These are phyloP conservation scores for Bipolaris zeicola DNA, from an alignment of 2,329 filamentous ascomycete species.

Conservation along the genomic window DNA sequence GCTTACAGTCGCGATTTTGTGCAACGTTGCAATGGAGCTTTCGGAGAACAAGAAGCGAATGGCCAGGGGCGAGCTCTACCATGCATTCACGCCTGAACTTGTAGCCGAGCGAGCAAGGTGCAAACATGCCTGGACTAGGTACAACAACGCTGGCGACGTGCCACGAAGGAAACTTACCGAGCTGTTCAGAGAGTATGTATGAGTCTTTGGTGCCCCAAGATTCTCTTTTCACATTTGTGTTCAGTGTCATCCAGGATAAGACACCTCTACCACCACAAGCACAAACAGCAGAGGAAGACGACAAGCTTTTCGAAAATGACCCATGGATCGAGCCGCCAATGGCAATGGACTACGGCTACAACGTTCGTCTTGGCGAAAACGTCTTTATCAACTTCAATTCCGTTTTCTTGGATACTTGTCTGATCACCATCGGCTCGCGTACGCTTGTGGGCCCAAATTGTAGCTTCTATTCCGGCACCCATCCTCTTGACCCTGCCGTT, in stretches of 20 bases:
- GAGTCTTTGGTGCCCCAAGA: background rate
- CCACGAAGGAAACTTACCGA: conserved; percentile 67
- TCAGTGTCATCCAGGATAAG: conserved; percentile 67
- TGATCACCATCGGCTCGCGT: conserved; percentile 74
- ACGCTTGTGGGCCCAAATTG: conserved; percentile 82
- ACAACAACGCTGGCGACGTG: conserved; percentile 67
- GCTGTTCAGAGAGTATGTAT: conserved; percentile 72
- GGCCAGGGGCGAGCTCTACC: conserved; percentile 72
- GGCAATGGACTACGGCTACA: conserved; percentile 77
- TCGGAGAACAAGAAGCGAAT: conserved; percentile 56
- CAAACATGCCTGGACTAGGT: conserved; percentile 64
- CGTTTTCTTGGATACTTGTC: conserved; percentile 77
- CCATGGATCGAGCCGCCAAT: conserved; percentile 75
- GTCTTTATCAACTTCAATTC: conserved; percentile 79
- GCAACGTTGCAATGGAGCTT: conserved; percentile 24
- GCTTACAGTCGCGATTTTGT: background rate
- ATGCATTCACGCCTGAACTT: conserved; percentile 74
- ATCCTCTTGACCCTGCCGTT: conserved; percentile 76
- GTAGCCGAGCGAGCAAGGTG: conserved; percentile 67
- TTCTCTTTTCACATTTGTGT: conserved; percentile 17
- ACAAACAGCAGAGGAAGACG: conserved; percentile 66
- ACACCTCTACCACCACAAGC: conserved; percentile 66
- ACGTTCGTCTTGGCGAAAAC: conserved; percentile 70
- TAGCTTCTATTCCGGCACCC: conserved; percentile 73
- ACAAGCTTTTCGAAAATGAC: conserved; percentile 65